These are phyloP conservation scores for Chionographis japonica DNA, from an alignment of 106 monocot species.

Conservation along the genomic window DNA sequence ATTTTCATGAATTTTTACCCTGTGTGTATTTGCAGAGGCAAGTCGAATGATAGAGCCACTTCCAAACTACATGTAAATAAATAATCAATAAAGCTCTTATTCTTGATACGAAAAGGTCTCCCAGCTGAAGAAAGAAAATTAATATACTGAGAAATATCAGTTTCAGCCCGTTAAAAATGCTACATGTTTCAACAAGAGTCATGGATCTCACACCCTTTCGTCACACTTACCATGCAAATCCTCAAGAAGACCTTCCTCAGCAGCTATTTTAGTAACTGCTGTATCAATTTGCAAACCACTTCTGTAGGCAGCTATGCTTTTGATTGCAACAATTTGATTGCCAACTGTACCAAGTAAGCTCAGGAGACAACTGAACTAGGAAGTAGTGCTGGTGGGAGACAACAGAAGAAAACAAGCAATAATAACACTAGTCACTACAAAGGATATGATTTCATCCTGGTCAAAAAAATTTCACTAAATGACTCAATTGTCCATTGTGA, in stretches of 20 bases:
- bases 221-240: constrained; percentile 53
- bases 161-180: neutral
- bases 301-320: constrained; percentile 97
- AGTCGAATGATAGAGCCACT: constrained; percentile 53
- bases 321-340: constrained; percentile 72
- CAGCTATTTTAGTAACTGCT: constrained; percentile 52
- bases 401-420: neutral
- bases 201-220: neutral
- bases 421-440: constrained; percentile 4
- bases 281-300: constrained; percentile 87
- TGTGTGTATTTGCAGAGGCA: constrained; percentile 95
- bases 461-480: constrained; percentile 57
- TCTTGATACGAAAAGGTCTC: constrained; percentile 74
- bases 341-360: constrained; percentile 50
- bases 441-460: constrained; percentile 90
- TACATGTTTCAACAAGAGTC: neutral
- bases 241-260: constrained; percentile 77
- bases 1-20: constrained; percentile 50
- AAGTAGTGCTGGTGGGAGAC: neutral
- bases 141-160: neutral
- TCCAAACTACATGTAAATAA: constrained; percentile 80
- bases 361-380: constrained; percentile 25
- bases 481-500: constrained; percentile 64
- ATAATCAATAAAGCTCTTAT: constrained; percentile 82
- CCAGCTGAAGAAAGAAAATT: constrained; percentile 39